phyloP scores from a whole-genome alignment of 768 basidiomycete species.

The Pleurotus sapidus region DNA sequence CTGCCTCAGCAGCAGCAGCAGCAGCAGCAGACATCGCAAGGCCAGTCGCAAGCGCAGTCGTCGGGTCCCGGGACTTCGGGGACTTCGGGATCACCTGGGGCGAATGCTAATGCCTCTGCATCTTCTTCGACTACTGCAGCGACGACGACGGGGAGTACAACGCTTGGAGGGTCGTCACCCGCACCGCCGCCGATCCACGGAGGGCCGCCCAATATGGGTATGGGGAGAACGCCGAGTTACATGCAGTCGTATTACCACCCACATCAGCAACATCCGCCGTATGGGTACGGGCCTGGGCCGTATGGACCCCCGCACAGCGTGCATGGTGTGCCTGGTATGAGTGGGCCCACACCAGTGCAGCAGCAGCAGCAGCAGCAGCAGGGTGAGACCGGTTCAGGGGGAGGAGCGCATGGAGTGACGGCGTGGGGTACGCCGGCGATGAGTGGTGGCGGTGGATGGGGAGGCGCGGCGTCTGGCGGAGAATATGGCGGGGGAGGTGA shows the following conservation, averaged over 20 bases:
- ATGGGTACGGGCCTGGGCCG: not conserved
- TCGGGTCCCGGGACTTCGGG: not conserved
- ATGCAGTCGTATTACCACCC: not conserved
- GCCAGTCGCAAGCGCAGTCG: not conserved
- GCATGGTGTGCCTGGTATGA: too few relatives aligned
- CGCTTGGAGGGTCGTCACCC: not conserved
- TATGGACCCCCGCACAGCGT: not conserved
- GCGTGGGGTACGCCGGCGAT: slow-evolving; percentile 8
- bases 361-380: not conserved
- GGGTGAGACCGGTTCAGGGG: not conserved
- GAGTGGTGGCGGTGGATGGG: slow-evolving; percentile 1
- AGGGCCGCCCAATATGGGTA: not conserved
- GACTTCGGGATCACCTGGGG: too few relatives aligned
- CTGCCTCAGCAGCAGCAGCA: not conserved
- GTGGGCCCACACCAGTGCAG: not conserved
- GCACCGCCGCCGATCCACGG: not conserved
- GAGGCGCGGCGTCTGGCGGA: slow-evolving; percentile 12
- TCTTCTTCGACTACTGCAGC: not conserved
- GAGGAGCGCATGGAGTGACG: not conserved
- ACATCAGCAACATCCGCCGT: not conserved
- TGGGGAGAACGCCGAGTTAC: not conserved
- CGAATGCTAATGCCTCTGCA: too few relatives aligned
- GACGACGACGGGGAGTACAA: not conserved
- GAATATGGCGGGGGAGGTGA: slow-evolving; percentile 24
- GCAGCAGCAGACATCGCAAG: not conserved